Conservation (phyloP, 148 eudicot species). For the Linanthus parryae region DNA sequence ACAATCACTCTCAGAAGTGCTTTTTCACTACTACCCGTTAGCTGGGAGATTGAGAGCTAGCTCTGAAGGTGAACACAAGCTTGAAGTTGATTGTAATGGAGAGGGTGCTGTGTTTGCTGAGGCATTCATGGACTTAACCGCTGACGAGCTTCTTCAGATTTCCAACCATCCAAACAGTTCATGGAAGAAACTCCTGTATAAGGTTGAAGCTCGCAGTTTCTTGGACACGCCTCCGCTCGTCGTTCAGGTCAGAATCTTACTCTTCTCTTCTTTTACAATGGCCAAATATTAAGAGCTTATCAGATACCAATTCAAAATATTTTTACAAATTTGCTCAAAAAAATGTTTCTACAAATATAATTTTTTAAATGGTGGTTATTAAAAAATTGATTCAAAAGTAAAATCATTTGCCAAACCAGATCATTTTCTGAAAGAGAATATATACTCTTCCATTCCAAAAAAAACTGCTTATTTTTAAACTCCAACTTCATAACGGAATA, state of each 20-base stretch:
- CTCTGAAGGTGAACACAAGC: constrained; percentile 37
- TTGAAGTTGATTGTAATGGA: constrained; percentile 83
- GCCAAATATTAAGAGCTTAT: too few relatives aligned
- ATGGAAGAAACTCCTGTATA: constrained; percentile 71
- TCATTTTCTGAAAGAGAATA: too few relatives aligned
- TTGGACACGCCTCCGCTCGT: constrained; percentile 86
- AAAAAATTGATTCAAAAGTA: too few relatives aligned
- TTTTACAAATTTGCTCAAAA: too few relatives aligned
- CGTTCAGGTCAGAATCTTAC: constrained; percentile 55
- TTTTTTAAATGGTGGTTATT: too few relatives aligned
- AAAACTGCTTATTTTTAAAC: too few relatives aligned
- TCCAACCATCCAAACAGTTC: constrained; percentile 56
- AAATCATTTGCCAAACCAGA: too few relatives aligned
- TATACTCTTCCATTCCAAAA: too few relatives aligned
- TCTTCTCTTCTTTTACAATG: too few relatives aligned
- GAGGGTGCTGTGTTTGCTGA: constrained; percentile 86
- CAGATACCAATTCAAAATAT: too few relatives aligned
- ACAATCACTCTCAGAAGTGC: constrained; percentile 48
- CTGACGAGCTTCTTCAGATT: constrained; percentile 43
- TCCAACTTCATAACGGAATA: too few relatives aligned
- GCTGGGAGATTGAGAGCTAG: constrained; percentile 64
- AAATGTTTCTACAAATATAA: too few relatives aligned
- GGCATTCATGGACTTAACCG: constrained; percentile 55
- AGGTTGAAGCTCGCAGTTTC: constrained; percentile 56
- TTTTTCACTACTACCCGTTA: constrained; percentile 80